Conservation (phyloP, 2,329 filamentous ascomycete genomes). For the Basipetospora chlamydospora region DNA sequence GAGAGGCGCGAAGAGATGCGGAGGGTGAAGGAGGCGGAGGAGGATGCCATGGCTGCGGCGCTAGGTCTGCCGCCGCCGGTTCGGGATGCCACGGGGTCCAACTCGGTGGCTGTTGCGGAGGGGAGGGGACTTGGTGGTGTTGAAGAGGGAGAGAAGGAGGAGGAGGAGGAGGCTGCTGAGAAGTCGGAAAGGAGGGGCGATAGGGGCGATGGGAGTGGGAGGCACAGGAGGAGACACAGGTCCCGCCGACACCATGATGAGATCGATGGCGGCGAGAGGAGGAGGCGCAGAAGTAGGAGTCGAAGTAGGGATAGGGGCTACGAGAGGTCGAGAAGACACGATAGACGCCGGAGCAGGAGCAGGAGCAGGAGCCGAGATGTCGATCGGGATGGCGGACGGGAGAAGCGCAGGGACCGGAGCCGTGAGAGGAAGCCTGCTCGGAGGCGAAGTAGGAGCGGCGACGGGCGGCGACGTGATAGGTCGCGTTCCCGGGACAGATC, state of each 20-base stretch:
- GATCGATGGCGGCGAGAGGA: constrained; percentile 10
- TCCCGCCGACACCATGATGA: constrained; percentile 3
- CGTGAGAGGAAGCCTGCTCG: constrained; percentile 21
- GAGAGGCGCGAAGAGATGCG: constrained; percentile 64
- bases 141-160: constrained; percentile 10
- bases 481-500: neutral
- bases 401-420: constrained; percentile 15
- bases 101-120: constrained; percentile 49
- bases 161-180: constrained; percentile 10
- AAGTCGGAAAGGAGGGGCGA: constrained; percentile 10
- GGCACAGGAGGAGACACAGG: constrained; percentile 9
- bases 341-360: constrained; percentile 9
- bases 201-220: constrained; percentile 10
- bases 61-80: constrained; percentile 62
- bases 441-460: constrained; percentile 11
- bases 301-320: constrained; percentile 19
- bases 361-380: constrained; percentile 2
- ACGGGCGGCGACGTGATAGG: neutral
- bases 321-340: constrained; percentile 9
- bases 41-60: constrained; percentile 75
- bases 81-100: constrained; percentile 44
- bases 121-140: constrained; percentile 20
- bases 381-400: constrained; percentile 9
- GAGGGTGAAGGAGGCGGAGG: constrained; percentile 77
- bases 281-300: constrained; percentile 10